phyloP scores from a whole-genome alignment of 169 alveolate species.

The Plasmodium fragile region DNA sequence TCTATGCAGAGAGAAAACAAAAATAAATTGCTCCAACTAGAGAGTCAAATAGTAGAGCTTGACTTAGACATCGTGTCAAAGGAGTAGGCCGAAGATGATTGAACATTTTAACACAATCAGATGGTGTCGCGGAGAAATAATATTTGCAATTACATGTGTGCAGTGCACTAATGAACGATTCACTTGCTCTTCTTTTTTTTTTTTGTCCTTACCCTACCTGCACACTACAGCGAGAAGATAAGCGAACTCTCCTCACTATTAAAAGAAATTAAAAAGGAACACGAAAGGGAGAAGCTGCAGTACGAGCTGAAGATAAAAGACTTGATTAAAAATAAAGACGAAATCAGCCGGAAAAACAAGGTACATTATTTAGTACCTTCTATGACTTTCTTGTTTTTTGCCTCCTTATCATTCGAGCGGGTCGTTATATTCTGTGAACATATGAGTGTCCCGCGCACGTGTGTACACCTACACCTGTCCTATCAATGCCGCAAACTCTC shows the following conservation, averaged over 20 bases:
- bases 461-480: neutral
- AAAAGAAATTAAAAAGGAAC: constrained; percentile 30
- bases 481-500: neutral
- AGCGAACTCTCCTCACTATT: constrained; percentile 16
- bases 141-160: neutral
- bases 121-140: neutral
- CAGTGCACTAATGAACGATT: neutral
- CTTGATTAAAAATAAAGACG: constrained; percentile 41
- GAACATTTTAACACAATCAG: neutral
- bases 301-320: constrained; percentile 32
- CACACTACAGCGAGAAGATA: constrained; percentile 14
- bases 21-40: constrained; percentile 35
- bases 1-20: constrained; percentile 14
- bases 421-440: neutral
- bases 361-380: constrained; percentile 1
- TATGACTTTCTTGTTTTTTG: neutral
- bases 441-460: neutral
- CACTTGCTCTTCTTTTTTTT: neutral
- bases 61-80: constrained; percentile 32
- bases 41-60: constrained; percentile 31
- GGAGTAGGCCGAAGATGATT: constrained; percentile 12
- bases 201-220: neutral
- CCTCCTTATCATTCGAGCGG: neutral
- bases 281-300: constrained; percentile 16
- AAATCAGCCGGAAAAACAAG: constrained; percentile 22